Base-by-base conservation (phyloP, 176 grass and related monocot genomes). In the Dactylis glomerata region DNA sequence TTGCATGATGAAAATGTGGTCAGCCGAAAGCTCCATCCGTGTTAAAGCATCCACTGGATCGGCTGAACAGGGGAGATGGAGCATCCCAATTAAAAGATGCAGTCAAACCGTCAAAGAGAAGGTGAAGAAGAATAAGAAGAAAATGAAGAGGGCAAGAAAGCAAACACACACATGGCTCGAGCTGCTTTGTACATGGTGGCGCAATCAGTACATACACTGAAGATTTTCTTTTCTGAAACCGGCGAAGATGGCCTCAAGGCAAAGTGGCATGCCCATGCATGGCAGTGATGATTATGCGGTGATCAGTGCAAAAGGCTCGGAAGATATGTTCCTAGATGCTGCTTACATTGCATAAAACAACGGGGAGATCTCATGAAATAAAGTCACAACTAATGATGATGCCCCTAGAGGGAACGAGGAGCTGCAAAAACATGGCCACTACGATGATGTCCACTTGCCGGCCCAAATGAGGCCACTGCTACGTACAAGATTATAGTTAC, bases 401-500 rank as follows among this genome's bases (percentile, higher is more conserved):
- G 27, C 30, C n/a, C 85, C 19, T 68, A 46, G 46, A 71, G 73
- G 65, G 9, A 81, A 71, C 37, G 19, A 68, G 49, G 42, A 73
- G 85, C 68, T 76, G 61, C 81, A 88, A 76, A 89, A 94, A 65
- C 72, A 83, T 81, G 22, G 80, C 81, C 71, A 8, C 23, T 79
- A 82, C 81, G 44, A 82, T 72, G 41, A 31, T 28, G 5, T 44
- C 70, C 87, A 75, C 82, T 56, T 59, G 47, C 58, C 55, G 10
- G 12, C 11, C 20, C 46, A 32, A 67, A 83, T 11, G 68, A 87
- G 80, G 66, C 27, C 68, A 80, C 68, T 8, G 49, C 27, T 56
- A 56, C 75, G n/a, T 17, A 36, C 34, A 2, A 42, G 81, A 45
- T 73, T 59, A 59, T 52, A 83, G 52, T 61, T 78, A 64, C 27